Base-by-base conservation (phyloP, 2,329 filamentous ascomycete species). In the Delphinella strobiligena region DNA sequence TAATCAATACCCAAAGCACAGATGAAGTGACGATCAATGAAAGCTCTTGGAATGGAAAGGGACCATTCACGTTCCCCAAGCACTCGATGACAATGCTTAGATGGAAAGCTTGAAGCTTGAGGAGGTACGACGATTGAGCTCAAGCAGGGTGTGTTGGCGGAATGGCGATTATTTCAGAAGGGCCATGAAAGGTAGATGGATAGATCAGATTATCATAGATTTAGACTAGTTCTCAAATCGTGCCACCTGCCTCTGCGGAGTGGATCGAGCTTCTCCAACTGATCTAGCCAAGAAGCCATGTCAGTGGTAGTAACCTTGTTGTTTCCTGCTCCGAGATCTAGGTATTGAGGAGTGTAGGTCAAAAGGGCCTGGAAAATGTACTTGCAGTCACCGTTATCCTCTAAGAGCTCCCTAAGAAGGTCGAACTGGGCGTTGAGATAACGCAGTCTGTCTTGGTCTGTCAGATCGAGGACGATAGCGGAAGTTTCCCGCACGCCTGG, bases 301-400 rank as follows among this genome's bases (percentile, higher is more conserved):
- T 69, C 61, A 38, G 34, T 62, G 51, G 60, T 62, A 60, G 55
- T 61, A 22, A 63, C 54, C n/a, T 48, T 45, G 22, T 54, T 53
- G n/a, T 57, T 61, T 1, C 54, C 58, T 9, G 53, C 55, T 17
- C 63, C 61, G 5, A 67, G 44, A 50, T 70, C 69, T 44, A 82
- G 52, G 40, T 67, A 69, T n/a, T 82, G 59, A 22, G 80, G 54
- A 1, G 79, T 78, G 53, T 85, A 87, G 46, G 85, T 76, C 17
- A 96, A 69, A 37, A 96, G 66, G 4, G 81, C 81, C 60, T 93
- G 84, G 54, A 94, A 93, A 33, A 94, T 82, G 75, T 86, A 91
- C 61, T 94, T 93, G 58, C 76, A 80, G 51, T 82, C 77, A 47
- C 77, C 68, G 4, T 72, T 88, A 47, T 74, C 75, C 44, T 75